Conservation (phyloP, 352 stramenopile species). For the Hyaloperonospora arabidopsidis region DNA sequence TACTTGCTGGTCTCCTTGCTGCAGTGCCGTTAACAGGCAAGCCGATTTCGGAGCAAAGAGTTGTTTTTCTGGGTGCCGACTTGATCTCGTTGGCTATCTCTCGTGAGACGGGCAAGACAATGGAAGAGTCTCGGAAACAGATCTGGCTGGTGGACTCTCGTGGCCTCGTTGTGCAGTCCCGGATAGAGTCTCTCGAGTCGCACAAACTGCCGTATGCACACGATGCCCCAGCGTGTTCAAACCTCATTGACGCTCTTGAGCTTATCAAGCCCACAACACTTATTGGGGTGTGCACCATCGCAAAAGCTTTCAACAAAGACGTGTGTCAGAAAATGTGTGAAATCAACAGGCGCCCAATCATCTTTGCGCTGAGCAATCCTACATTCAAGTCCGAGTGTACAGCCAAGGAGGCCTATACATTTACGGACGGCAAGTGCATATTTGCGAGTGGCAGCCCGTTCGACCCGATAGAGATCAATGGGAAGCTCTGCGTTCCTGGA, state of each 20-base stretch:
- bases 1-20: slow-evolving; percentile 70
- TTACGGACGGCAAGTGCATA: slow-evolving; percentile 91
- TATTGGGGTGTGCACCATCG: slow-evolving; percentile 89
- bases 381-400: slow-evolving; percentile 95
- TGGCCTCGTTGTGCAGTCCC: slow-evolving; percentile 75
- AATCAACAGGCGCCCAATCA: slow-evolving; percentile 87
- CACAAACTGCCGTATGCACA: slow-evolving; percentile 87
- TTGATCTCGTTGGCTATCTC: slow-evolving; percentile 87
- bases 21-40: slow-evolving; percentile 67
- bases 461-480: slow-evolving; percentile 86
- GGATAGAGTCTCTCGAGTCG: slow-evolving; percentile 72
- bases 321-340: slow-evolving; percentile 87
- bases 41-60: slow-evolving; percentile 86
- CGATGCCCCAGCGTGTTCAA: slow-evolving; percentile 52
- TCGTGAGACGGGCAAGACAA: slow-evolving; percentile 75
- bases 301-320: slow-evolving; percentile 84
- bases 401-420: slow-evolving; percentile 93
- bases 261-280: slow-evolving; percentile 89
- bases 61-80: slow-evolving; percentile 92
- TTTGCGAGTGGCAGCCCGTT: slow-evolving; percentile 96
- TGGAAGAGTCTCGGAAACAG: slow-evolving; percentile 85
- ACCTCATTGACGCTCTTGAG: slow-evolving; percentile 70
- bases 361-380: slow-evolving; percentile 95
- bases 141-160: slow-evolving; percentile 91
- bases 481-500: slow-evolving; percentile 71